Base-by-base conservation (phyloP, 2,329 filamentous ascomycete species). In the Aureobasidium sp. region DNA sequence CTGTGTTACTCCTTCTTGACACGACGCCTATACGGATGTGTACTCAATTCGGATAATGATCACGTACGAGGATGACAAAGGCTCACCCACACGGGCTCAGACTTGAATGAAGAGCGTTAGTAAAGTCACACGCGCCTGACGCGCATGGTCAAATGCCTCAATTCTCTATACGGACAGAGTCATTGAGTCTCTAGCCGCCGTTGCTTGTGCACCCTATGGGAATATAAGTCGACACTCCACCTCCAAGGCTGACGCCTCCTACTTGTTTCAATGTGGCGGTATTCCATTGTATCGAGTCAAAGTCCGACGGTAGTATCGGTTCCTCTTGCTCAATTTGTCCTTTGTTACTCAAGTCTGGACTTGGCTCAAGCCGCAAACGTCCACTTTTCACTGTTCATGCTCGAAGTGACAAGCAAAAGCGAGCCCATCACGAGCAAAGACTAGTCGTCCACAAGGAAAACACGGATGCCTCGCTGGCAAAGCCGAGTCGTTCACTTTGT, bases 341-440 rank as follows among this genome's bases (percentile, higher is more conserved):
- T 59, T 59, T 59, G 56, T 59, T n/a, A 25, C 25, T 15, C 22
- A 22, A 59, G 34, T 31, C 56, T 59, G 56, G 36, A 31, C 56
- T 22, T 9, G 25, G 4, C 25, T 8, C 11, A 15, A 29, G 20
- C 56, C 44, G 56, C 56, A 59, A 59, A 59, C 56, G 56, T 59
- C 56, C 8, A 41, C 11, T 49, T 7, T 14, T 29, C 7, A 41
- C 15, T n/a, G 22, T 44, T 41, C 12, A 36, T 41, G 44, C 44
- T 31, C 7, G 34, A 41, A 20, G 22, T 31, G 2, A 59, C 42
- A 29, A 48, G 17, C 56, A 48, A 49, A 20, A 3, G 4, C 9
- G 25, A n/a, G 31, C 31, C 31, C 31, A 12, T 31, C 15, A 59
- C 42, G 14, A 48, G 25, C 56, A 48, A 49, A 20, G 6, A 4